These are phyloP conservation scores for Verbena officinalis DNA, from an alignment of 257 asterid species.

Conservation along the genomic window DNA sequence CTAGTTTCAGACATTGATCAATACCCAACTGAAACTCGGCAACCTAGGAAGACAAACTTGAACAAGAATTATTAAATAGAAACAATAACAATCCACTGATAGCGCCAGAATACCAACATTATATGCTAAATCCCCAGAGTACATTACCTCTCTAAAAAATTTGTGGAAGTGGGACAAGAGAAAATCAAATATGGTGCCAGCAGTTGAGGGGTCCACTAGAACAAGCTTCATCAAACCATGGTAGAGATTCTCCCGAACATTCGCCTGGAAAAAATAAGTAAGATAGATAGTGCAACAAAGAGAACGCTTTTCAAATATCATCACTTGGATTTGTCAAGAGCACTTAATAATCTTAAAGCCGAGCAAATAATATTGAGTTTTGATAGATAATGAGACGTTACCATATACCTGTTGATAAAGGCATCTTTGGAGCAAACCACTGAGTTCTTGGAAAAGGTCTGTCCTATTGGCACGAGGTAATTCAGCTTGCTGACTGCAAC, in stretches of 20 bases:
- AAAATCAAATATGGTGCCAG: slow-evolving; percentile 63
- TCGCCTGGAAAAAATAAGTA: slow-evolving; percentile 51
- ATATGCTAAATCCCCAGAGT: slow-evolving; percentile 14
- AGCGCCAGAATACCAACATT: background rate
- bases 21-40: slow-evolving; percentile 53
- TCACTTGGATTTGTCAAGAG: slow-evolving; percentile 4
- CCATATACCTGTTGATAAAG: slow-evolving; percentile 79
- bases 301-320: too few relatives aligned
- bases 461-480: slow-evolving; percentile 41
- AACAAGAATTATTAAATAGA: slow-evolving; percentile 1
- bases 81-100: slow-evolving; percentile 1
- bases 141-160: slow-evolving; percentile 71
- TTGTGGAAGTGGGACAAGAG: slow-evolving; percentile 74
- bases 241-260: slow-evolving; percentile 65
- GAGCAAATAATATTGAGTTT: background rate
- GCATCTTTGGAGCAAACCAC: slow-evolving; percentile 85
- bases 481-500: slow-evolving; percentile 86
- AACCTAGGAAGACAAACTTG: slow-evolving; percentile 51
- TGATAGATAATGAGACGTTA: slow-evolving; percentile 22
- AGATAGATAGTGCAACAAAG: slow-evolving; percentile 5
- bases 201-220: slow-evolving; percentile 68
- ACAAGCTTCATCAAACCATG: slow-evolving; percentile 77
- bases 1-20: slow-evolving; percentile 62
- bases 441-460: slow-evolving; percentile 78
- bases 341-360: slow-evolving; percentile 1